Conservation (phyloP, 345 rosid genomes). For the Excoecaria cochinchinensis region DNA sequence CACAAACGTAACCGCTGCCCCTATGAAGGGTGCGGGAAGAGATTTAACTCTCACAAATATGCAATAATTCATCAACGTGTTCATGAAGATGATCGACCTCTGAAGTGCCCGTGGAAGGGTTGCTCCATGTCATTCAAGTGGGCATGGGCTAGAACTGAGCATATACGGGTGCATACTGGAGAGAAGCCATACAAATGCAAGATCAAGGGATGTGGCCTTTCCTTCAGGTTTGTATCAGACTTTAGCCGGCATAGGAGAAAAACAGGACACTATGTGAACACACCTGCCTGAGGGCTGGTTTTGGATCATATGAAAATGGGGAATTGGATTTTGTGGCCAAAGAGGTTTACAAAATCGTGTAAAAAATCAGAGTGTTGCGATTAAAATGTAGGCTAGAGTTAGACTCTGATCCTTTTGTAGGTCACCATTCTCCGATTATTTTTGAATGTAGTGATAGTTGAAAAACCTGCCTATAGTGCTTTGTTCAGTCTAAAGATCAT, state of each 20-base stretch:
- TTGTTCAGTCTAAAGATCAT: not conserved
- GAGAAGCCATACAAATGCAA: constrained; percentile 88
- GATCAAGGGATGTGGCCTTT: constrained; percentile 72
- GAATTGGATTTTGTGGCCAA: constrained; percentile 20
- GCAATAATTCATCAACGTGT: constrained; percentile 83
- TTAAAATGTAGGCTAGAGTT: constrained; percentile 21
- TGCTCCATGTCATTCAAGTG: constrained; percentile 94
- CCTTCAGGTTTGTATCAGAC: constrained; percentile 95
- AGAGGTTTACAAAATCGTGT: constrained; percentile 23
- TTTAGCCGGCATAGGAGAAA: constrained; percentile 91
- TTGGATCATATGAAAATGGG: constrained; percentile 19
- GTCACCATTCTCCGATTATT: constrained; percentile 22
- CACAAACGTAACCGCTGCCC: constrained; percentile 83
- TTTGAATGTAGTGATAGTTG: constrained; percentile 30
- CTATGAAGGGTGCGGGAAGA: constrained; percentile 76
- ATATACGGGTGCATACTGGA: constrained; percentile 87
- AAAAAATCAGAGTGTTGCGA: constrained; percentile 18
- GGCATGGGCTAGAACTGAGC: constrained; percentile 99
- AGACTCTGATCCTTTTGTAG: constrained; percentile 34
- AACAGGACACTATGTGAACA: constrained; percentile 69
- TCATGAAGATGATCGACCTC: constrained; percentile 85
- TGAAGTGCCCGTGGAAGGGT: constrained; percentile 84
- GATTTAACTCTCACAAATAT: constrained; percentile 78
- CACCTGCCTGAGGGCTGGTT: constrained; percentile 31
- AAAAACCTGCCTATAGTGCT: not conserved